Base-by-base conservation (phyloP, 108 stramenopile species). In the Mayamaea pseudoterrestris region DNA sequence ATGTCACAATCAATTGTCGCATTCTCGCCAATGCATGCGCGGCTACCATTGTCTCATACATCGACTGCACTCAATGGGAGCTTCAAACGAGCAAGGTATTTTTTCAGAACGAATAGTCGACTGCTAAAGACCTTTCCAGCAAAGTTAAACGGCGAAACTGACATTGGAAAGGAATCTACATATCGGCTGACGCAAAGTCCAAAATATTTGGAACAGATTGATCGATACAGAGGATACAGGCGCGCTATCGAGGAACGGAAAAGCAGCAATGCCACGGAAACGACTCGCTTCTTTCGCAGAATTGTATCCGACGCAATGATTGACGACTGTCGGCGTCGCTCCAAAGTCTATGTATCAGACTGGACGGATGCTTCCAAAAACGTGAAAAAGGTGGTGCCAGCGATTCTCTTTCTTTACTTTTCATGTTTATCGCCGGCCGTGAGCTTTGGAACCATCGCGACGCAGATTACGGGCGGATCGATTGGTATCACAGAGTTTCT, bases 401-500 rank as follows among this genome's bases (percentile, higher is more conserved):
- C 87, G 25, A 68, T 83, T 13, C 45, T 94, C 18, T 98, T 98
- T 63, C 74, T 98, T 0, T 98, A 93, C 63, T 95, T 96, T 58
- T 93, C 97, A 16, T 94, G 90, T 44, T 61, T 98, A 12, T 64
- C 92, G 16, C 97, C 97, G 4, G 93, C 87, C 0, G 64, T 98
- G 22, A 89, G 92, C 14, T 98, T 98, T 55, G 94, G 94, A 0
- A 91, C 90, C 11, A 90, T 94, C 67, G 70, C 89, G 16, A 66
- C 81, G 6, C 65, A 85, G 59, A 76, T 89, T 21, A 97, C 96
- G 12, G 73, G 71, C 40, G 83, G 84, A 16, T 71, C 74, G 3
- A 80, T 98, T 39, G 93, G 93, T 2, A 79, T 92, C 41, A 80
- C 92, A 5, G 96, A 95, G 62, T 92, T 87, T 54, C 61, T 98